Percentiles rank a stretch among this genome's conserved stretches.
These are phyloP conservation scores for Neofusicoccum umdonicola DNA, from an alignment of 2,329 filamentous ascomycete species.

Conservation along the genomic window DNA sequence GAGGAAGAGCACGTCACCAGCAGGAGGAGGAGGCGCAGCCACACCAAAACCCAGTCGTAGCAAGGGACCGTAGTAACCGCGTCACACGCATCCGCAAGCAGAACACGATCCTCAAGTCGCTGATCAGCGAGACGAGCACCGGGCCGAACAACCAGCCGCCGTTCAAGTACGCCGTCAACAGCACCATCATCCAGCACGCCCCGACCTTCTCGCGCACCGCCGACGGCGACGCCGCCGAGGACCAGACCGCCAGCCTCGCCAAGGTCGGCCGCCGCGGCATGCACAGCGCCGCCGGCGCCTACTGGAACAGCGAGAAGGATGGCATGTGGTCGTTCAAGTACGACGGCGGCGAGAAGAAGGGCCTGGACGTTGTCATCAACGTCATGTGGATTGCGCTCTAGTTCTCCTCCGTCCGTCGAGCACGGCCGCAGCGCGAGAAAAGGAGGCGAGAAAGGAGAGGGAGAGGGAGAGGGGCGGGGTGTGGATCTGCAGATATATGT, in stretches of 20 bases:
- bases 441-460: background rate
- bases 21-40: too few relatives aligned
- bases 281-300: conserved; percentile 81
- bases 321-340: conserved; percentile 90
- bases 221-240: conserved; percentile 38
- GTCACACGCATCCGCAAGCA: conserved; percentile 32
- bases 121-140: conserved; percentile 72
- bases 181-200: conserved; percentile 90
- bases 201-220: conserved; percentile 42
- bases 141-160: conserved; percentile 57
- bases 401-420: background rate
- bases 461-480: background rate
- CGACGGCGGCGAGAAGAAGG: conserved; percentile 56
- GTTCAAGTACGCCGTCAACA: conserved; percentile 96
- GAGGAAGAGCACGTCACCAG: too few relatives aligned
- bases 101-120: conserved; percentile 73
- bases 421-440: background rate
- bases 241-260: conserved; percentile 62
- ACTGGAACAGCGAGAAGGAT: conserved; percentile 88
- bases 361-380: conserved; percentile 52
- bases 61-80: background rate
- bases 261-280: conserved; percentile 83
- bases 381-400: conserved; percentile 74
- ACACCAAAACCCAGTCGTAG: background rate
- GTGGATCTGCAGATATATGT: conserved; percentile 6